A percentile compares a stretch with the other conserved stretches of the same genome.
phyloP scores from a whole-genome alignment of 495 filamentous ascomycete genomes.

The Cetradonia linearis region DNA sequence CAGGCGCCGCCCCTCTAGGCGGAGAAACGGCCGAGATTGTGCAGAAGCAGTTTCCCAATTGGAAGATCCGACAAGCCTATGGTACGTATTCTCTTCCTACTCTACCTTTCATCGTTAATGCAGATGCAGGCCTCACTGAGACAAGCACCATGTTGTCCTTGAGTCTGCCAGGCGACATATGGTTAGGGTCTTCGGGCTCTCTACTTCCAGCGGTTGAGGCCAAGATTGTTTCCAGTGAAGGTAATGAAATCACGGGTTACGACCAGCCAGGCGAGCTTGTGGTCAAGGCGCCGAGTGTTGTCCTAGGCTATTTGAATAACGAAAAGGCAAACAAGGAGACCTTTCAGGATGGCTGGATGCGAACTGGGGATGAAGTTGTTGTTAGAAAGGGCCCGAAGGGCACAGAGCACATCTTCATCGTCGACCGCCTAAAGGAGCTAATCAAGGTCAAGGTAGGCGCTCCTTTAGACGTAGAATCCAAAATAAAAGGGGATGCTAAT shows the following conservation, averaged over 20 bases:
- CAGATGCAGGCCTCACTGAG: conserved; percentile 69
- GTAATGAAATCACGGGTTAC: conserved; percentile 63
- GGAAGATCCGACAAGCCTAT: conserved; percentile 69
- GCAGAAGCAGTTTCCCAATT: conserved; percentile 51
- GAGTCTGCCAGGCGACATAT: conserved; percentile 56
- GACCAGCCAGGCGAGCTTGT: conserved; percentile 73
- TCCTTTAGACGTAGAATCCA: background rate
- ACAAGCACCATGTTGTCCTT: conserved; percentile 63
- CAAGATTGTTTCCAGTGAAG: conserved; percentile 62
- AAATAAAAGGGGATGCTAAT: background rate
- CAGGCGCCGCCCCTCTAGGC: conserved; percentile 76
- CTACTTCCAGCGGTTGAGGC: conserved; percentile 57
- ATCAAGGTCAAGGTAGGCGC: conserved; percentile 76
- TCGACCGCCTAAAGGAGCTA: conserved; percentile 85
- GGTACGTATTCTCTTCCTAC: conserved; percentile 37
- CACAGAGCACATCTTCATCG: conserved; percentile 71
- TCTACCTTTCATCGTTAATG: background rate
- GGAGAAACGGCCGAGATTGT: conserved; percentile 65
- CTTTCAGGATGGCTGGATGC: conserved; percentile 70
- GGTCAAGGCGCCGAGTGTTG: conserved; percentile 64
- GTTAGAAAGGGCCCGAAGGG: conserved; percentile 51
- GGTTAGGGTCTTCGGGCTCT: conserved; percentile 62
- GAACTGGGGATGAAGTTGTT: conserved; percentile 77
- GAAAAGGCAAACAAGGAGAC: conserved; percentile 73
- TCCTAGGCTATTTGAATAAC: conserved; percentile 78